Base-by-base conservation (phyloP, 148 eudicot species). In the Spergularia bocconei region DNA sequence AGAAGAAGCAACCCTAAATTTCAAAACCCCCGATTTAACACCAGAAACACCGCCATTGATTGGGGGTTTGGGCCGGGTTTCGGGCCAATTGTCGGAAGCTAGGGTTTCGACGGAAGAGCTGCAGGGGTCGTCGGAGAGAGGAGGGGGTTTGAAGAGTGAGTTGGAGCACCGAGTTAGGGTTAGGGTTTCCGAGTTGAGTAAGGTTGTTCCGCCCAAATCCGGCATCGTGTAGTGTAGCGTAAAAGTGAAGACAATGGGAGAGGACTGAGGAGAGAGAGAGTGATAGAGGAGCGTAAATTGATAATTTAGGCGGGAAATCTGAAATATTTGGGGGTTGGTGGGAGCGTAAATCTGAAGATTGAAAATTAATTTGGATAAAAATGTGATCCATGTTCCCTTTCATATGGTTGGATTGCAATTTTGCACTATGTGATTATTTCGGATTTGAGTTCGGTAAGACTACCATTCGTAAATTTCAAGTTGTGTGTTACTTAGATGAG, bases 91-190 rank as follows among this genome's bases (percentile, higher is more conserved):
- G 41, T 81, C 83, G 51, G 44, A 19, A 71, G 1, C 73, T 77
- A 83, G 86, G 86, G 85, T 79, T 81, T 81, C 67, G 67, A 69
- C 70, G 12, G 86, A 63, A 44, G 59, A 67, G 23, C 82, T 44
- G 56, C 62, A 59, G 55, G 78, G 63, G 11, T 73, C 47, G 67
- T 70, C 70, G 17, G 77, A 23, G 17, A 53, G 41, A 13, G 47
- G 59, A 11, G 68, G 58, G 15, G 63, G 71, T 71, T 77, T 79
- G 39, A 77, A 19, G 21, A 68, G 52, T 5, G 83, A 48, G 71
- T 79, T 80, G 48, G 84, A 57, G 70, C 20, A 62, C 16, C 29
- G 73, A 73, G 77, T 70, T 73, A 79, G 57, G 75, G 84, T 52
- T 67, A 81, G 72, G 69, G 81, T 38, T 68, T 79, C 67, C 4